Base-by-base conservation (phyloP, 495 filamentous ascomycete genomes). In the Darksidea phi region DNA sequence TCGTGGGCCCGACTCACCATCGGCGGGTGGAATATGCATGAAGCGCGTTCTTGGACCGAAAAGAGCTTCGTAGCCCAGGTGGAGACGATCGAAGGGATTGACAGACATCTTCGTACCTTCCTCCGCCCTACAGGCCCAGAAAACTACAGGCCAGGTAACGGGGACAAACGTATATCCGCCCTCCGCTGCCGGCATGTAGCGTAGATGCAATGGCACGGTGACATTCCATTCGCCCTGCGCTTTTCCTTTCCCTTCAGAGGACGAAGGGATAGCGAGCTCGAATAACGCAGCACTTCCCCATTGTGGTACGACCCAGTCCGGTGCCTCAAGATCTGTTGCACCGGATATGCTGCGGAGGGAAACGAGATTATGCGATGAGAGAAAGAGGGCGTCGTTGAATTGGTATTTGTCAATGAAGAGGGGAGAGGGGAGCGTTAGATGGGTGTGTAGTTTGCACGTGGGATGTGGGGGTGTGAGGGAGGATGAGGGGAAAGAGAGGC, bases 291-390 rank as follows among this genome's bases (percentile, higher is more conserved):
- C 83, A 12, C 86, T 90, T 18, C 94, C 94, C 95, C 94, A 97
- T 56, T 79, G 69, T 23, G 79, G 70, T 43, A 89, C 77, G 11
- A 84, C 83, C 79, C 94, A 98, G 63, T 87, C 86, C 10, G 94
- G 94, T 0, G 90, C 90, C 74, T 98, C 94, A 48, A 98, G 90
- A 64, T 97, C 94, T 2, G 90, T 90, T 43, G 90, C 90, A 41
- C 90, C 86, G 37, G 85, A 82, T 46, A 89, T 79, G 53, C 84
- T 83, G 41, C 82, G 84, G 41, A 97, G 72, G 0, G 80, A 74
- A 23, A 77, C 79, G 46, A 98, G 76, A 67, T 91, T 87, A 49
- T 95, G 89, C 1, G 88, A 89, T 18, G 81, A 61, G 34, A 92
- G 79, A 74, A 90, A 88, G 37, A 92, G 78, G 6, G 78, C 72